Evolutionary conservation across 2,329 filamentous ascomycete species (phyloP).

Genomic region (Rhynchosporium graminicola): DNA sequence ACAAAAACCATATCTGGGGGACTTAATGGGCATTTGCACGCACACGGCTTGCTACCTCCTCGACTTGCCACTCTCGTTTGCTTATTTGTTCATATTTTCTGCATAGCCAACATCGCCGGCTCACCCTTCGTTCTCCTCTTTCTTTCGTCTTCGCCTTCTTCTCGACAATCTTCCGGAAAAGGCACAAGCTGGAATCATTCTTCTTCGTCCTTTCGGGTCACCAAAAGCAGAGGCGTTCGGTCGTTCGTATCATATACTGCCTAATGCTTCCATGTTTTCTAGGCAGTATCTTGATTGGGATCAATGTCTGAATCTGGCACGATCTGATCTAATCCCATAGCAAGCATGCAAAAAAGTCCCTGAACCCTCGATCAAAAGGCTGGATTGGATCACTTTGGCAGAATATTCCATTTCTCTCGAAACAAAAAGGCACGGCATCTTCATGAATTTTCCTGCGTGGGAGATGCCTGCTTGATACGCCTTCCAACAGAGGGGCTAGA

Average conservation of each 20-base stretch:
- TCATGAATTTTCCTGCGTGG: slow-evolving; percentile 3
- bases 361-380: slow-evolving; percentile 5
- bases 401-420: not conserved
- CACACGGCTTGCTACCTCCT: slow-evolving; percentile 27
- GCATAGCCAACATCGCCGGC: slow-evolving; percentile 27
- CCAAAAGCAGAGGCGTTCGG: slow-evolving; percentile 5
- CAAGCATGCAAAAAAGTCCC: not conserved
- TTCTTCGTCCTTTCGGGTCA: not conserved
- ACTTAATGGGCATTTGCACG: slow-evolving; percentile 25
- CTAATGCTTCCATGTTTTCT: not conserved
- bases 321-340: not conserved
- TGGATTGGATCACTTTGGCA: not conserved
- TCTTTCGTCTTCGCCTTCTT: not conserved
- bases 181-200: slow-evolving; percentile 10
- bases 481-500: slow-evolving; percentile 3
- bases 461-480: not conserved
- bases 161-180: not conserved
- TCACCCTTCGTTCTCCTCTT: slow-evolving; percentile 1
- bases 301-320: not conserved
- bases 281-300: not conserved
- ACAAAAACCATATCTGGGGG: not conserved
- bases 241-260: slow-evolving; percentile 2
- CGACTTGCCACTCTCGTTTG: slow-evolving; percentile 32
- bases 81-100: slow-evolving; percentile 37
- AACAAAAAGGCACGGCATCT: slow-evolving; percentile 8